Base-by-base conservation (phyloP, 345 rosid genomes). In the Rubroshorea leprosula region DNA sequence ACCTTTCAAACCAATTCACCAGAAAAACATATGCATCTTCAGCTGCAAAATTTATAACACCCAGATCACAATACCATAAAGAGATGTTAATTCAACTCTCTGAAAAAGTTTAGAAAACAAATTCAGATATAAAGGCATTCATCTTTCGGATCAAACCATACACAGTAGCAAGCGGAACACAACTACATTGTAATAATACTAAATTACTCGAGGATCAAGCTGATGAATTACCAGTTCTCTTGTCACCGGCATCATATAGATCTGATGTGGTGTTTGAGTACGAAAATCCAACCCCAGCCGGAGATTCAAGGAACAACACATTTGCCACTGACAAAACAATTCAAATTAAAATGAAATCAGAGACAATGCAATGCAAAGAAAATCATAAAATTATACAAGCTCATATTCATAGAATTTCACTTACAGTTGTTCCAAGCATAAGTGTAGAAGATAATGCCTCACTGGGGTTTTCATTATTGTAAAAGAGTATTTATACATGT, bases 221-320 rank as follows among this genome's bases (percentile, higher is more conserved):
- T 45, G 48, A 44, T 10, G 17, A 61, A 62, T 72, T 71, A 87
- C 97, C 96, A 43, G 97, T 93, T 79, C 84, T 93, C 60, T 69
- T 54, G 71, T 93, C 99, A 45, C 99, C 99, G 6, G 71, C 59
- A 4, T 85, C 82, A 78, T 83, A 90, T 78, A 89, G 66, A 62
- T 93, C 99, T 5, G 95, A 78, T 7, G 85, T 73, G 0, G 95
- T 93, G 56, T 92, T 92, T 0, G 94, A 56, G 74, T 86, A 92
- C 0, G 98, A 92, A 74, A 89, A 92, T 6, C 98, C 98, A 62
- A 92, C 97, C 68, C 98, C 98, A 50, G 96, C 97, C 0, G 97
- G 97, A 58, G 98, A 92, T 60, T 92, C 98, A 52, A 92, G 91
- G 66, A 92, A 92, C 18, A 89, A 75, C 77, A 89, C 43, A 71